Conservation (phyloP, 2,329 filamentous ascomycete species). For the Diaporthe aspalathi region DNA sequence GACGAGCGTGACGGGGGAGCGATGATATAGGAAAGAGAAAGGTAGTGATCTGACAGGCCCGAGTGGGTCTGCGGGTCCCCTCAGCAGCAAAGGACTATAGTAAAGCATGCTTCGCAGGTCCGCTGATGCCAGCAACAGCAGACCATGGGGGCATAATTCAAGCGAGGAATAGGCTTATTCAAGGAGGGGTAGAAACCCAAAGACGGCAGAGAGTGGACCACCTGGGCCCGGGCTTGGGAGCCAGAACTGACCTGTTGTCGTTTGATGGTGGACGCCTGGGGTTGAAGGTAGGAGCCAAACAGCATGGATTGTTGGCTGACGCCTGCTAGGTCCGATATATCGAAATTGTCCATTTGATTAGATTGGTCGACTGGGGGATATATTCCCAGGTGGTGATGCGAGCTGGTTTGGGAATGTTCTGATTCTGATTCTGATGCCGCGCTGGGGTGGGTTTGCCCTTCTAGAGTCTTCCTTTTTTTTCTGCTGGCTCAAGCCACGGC, state of each 20-base stretch:
- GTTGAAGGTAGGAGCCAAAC: conserved; percentile 38
- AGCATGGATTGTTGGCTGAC: conserved; percentile 37
- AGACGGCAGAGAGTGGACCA: conserved; percentile 14
- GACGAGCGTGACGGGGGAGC: neutral
- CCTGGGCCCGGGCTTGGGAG: conserved; percentile 1
- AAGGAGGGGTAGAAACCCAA: conserved; percentile 19
- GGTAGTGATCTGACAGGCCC: conserved; percentile 13
- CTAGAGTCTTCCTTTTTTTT: neutral
- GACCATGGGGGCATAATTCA: conserved; percentile 19
- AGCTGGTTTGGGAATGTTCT: conserved; percentile 7
- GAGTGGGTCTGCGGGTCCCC: conserved; percentile 32
- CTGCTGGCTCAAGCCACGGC: neutral
- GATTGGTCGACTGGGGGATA: conserved; percentile 25
- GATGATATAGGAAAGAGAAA: conserved; percentile 9
- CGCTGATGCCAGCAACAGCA: conserved; percentile 31
- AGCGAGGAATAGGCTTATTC: conserved; percentile 1
- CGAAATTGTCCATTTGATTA: conserved; percentile 40
- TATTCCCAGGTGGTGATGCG: conserved; percentile 20
- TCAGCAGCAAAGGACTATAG: neutral
- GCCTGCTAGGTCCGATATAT: conserved; percentile 35
- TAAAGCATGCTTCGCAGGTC: conserved; percentile 12
- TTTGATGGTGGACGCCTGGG: conserved; percentile 36
- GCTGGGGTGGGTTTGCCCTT: conserved; percentile 3
- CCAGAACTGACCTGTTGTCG: conserved; percentile 40
- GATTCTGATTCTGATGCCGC: neutral